Evolutionary conservation across 2,329 filamentous ascomycete species (phyloP).

Genomic region (Calonectria fujianensis): DNA sequence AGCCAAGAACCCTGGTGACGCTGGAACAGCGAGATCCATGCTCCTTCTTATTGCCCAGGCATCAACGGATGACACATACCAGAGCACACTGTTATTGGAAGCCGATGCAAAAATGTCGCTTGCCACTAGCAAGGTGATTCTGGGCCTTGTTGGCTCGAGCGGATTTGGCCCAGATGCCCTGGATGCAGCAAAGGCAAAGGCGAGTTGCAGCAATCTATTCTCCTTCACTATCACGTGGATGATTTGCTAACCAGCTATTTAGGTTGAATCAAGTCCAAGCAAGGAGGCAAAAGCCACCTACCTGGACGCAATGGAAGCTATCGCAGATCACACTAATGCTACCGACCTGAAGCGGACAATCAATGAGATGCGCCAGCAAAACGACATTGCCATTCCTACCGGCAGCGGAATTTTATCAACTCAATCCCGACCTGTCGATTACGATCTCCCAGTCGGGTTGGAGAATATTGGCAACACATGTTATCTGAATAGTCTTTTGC

Average conservation of each 20-base stretch:
- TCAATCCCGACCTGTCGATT: constrained; percentile 52
- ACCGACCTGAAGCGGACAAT: constrained; percentile 55
- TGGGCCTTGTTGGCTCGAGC: constrained; percentile 53
- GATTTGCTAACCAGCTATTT: constrained; percentile 39
- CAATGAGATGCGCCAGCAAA: constrained; percentile 52
- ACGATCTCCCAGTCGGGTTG: constrained; percentile 86
- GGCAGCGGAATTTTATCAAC: constrained; percentile 4
- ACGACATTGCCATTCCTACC: constrained; percentile 50
- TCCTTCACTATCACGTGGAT: background rate
- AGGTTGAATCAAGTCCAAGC: constrained; percentile 55
- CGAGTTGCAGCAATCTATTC: constrained; percentile 38
- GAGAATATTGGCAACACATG: constrained; percentile 98
- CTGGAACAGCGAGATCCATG: constrained; percentile 58
- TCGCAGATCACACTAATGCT: constrained; percentile 58
- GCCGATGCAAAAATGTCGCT: constrained; percentile 61
- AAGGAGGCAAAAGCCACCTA: constrained; percentile 57
- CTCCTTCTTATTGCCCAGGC: constrained; percentile 59
- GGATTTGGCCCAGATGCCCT: constrained; percentile 53
- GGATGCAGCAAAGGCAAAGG: constrained; percentile 55
- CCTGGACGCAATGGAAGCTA: constrained; percentile 60
- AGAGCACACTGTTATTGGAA: constrained; percentile 59
- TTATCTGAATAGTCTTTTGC: constrained; percentile 96
- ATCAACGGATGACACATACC: constrained; percentile 60
- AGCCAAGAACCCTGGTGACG: constrained; percentile 56
- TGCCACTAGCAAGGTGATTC: constrained; percentile 57